Conservation (phyloP, 2,329 filamentous ascomycete genomes). For the Tolypocladium ovalisporum region DNA sequence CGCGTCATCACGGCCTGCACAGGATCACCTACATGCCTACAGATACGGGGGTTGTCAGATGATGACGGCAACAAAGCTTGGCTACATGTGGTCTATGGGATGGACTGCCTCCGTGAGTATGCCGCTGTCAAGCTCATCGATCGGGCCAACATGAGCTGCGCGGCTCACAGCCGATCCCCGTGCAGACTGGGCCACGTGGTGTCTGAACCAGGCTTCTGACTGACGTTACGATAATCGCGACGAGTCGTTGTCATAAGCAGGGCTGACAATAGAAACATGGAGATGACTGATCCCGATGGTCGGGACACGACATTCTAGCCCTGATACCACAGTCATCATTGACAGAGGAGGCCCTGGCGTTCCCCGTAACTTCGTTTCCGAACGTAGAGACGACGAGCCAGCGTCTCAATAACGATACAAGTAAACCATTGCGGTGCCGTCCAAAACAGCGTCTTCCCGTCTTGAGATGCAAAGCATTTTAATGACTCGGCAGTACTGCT, state of each 20-base stretch:
- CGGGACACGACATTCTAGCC: background rate
- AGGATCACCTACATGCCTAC: background rate
- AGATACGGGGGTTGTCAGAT: background rate
- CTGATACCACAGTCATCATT: background rate
- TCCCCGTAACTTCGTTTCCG: background rate
- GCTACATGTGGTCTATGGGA: no score
- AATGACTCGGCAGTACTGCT: background rate
- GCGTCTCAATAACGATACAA: background rate
- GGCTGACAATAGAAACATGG: background rate
- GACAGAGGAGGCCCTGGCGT: conserved; percentile 3
- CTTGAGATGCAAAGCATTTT: background rate
- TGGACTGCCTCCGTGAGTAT: no score
- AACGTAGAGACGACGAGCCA: background rate
- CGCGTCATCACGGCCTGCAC: background rate
- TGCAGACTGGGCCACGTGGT: background rate
- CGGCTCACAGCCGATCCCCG: no score
- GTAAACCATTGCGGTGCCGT: background rate
- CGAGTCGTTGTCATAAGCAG: background rate
- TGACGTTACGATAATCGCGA: background rate
- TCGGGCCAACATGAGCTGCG: background rate
- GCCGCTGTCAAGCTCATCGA: no score
- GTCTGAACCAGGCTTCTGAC: background rate
- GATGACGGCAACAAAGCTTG: background rate
- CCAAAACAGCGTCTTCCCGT: background rate
- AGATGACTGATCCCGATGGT: background rate